Conservation (phyloP, 352 stramenopile species). For the Phytophthora multivora region DNA sequence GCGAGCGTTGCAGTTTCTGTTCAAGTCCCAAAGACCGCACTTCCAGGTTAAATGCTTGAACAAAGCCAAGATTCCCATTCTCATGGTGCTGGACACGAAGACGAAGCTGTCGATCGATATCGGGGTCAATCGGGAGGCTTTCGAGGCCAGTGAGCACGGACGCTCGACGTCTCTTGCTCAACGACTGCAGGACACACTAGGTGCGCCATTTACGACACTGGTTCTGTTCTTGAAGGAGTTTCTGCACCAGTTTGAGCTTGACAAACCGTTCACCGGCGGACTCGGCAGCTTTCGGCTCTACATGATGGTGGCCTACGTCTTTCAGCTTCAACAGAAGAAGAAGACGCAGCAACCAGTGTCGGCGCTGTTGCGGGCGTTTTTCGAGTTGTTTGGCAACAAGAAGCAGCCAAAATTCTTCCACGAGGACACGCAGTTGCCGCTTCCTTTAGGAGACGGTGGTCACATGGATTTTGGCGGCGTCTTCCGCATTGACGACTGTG, state of each 20-base stretch:
- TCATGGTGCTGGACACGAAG: conserved; percentile 64
- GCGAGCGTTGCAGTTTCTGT: conserved; percentile 57
- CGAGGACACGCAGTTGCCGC: conserved; percentile 48
- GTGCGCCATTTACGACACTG: conserved; percentile 52
- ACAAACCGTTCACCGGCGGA: conserved; percentile 82
- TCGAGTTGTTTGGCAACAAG: conserved; percentile 73
- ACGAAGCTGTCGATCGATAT: conserved; percentile 66
- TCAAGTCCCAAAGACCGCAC: conserved; percentile 52
- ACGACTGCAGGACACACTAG: conserved; percentile 47
- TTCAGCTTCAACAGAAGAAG: conserved; percentile 45
- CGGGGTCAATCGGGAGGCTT: conserved; percentile 64
- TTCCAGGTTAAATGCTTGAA: conserved; percentile 68
- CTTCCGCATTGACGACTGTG: conserved; percentile 70
- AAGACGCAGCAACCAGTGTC: conserved; percentile 25
- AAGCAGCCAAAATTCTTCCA: conserved; percentile 55
- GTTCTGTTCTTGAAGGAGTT: conserved; percentile 82
- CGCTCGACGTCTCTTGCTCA: conserved; percentile 64
- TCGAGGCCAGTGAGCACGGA: conserved; percentile 64
- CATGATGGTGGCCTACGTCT: conserved; percentile 79
- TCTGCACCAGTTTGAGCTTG: conserved; percentile 73
- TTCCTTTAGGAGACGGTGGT: conserved; percentile 43
- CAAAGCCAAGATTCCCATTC: conserved; percentile 79
- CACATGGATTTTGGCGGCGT: conserved; percentile 63
- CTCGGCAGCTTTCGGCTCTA: conserved; percentile 83
- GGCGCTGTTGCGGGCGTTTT: conserved; percentile 55